Evolutionary conservation across 768 basidiomycete species (phyloP).

Genomic region (Dacryopinax spathularia): DNA sequence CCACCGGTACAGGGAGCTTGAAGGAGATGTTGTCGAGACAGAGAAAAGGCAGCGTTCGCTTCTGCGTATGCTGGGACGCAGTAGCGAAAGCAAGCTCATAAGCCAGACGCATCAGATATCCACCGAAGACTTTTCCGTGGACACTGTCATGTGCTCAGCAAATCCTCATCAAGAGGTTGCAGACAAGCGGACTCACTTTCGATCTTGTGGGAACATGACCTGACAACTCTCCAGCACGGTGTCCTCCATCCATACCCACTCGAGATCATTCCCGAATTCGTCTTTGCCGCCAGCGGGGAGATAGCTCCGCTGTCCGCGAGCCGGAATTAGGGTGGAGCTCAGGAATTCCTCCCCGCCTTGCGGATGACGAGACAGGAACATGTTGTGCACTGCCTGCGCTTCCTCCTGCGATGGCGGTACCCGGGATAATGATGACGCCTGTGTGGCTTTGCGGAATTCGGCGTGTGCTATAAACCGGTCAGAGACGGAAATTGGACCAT

Average conservation of each 20-base stretch:
- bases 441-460: background rate
- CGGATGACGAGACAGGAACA: slow-evolving; percentile 33
- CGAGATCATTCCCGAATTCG: slow-evolving; percentile 19
- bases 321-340: slow-evolving; percentile 11
- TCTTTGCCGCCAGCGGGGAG: background rate
- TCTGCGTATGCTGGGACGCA: slow-evolving; percentile 51
- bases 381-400: slow-evolving; percentile 50
- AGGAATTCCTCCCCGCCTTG: slow-evolving; percentile 32
- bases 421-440: slow-evolving; percentile 38
- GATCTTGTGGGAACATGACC: slow-evolving; percentile 75
- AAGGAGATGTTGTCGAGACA: slow-evolving; percentile 72
- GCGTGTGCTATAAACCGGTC: background rate
- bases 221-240: slow-evolving; percentile 53
- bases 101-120: slow-evolving; percentile 52
- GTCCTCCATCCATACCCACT: slow-evolving; percentile 61
- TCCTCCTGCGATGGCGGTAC: slow-evolving; percentile 63
- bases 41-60: slow-evolving; percentile 48
- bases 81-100: slow-evolving; percentile 71
- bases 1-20: slow-evolving; percentile 66
- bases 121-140: slow-evolving; percentile 74
- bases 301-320: slow-evolving; percentile 13
- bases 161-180: background rate
- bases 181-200: slow-evolving; percentile 40
- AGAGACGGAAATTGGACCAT: background rate
- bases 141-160: slow-evolving; percentile 30